A percentile compares a stretch with the other conserved stretches of the same genome.
phyloP scores from a whole-genome alignment of 2,329 filamentous ascomycete species.

The Exutisphaerella laricina region DNA sequence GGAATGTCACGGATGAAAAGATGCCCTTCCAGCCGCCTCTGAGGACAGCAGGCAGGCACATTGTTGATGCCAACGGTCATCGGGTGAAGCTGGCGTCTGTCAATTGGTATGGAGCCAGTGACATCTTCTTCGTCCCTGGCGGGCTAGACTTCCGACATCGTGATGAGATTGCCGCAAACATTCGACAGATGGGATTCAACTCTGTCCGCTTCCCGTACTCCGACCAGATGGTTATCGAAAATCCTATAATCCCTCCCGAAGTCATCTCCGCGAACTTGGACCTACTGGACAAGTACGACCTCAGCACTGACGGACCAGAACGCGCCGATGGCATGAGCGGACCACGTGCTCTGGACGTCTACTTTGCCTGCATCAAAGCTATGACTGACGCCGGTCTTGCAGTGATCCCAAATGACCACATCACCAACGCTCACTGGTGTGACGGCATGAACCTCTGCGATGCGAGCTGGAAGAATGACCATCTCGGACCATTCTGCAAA shows the following conservation, averaged over 20 bases:
- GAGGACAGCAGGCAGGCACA: constrained; percentile 53
- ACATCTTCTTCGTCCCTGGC: constrained; percentile 59
- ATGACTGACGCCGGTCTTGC: constrained; percentile 58
- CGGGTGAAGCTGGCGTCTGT: constrained; percentile 59
- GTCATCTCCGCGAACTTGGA: constrained; percentile 56
- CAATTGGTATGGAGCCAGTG: constrained; percentile 68
- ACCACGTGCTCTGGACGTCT: constrained; percentile 55
- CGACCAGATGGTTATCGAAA: constrained; percentile 60
- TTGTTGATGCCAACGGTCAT: constrained; percentile 53
- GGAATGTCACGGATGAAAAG: constrained; percentile 13
- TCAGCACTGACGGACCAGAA: constrained; percentile 9
- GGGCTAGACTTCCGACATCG: constrained; percentile 61
- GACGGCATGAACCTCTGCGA: constrained; percentile 64
- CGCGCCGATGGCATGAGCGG: constrained; percentile 31
- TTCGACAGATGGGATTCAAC: constrained; percentile 61
- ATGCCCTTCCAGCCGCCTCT: constrained; percentile 51
- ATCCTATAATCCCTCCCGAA: constrained; percentile 50
- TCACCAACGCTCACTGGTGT: constrained; percentile 64
- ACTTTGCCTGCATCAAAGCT: constrained; percentile 52
- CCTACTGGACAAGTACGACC: constrained; percentile 37
- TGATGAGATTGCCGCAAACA: constrained; percentile 53
- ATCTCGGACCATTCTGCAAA: constrained; percentile 55
- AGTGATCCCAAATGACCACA: constrained; percentile 66
- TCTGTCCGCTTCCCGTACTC: constrained; percentile 64
- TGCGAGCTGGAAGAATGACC: constrained; percentile 60